Percentiles rank a stretch among this genome's conserved stretches.
phyloP scores from a whole-genome alignment of 139 green algal species.

The Mychonastes homosphaera region DNA sequence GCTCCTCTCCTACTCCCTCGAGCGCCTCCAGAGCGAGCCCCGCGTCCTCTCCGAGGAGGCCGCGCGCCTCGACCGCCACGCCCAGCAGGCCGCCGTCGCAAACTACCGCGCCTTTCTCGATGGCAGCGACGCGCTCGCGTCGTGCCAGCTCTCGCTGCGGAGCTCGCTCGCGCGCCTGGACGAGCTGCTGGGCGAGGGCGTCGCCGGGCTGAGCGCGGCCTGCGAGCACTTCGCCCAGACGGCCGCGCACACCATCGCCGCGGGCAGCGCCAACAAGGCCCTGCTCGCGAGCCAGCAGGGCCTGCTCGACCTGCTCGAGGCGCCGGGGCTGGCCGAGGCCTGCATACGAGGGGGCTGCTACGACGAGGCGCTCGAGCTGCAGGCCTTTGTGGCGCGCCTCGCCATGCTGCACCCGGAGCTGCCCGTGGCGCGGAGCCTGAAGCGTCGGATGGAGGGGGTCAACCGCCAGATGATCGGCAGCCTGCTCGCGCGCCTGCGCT shows the following conservation, averaged over 20 bases:
- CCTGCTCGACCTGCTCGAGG: slow-evolving; percentile 88
- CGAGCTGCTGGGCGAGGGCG: slow-evolving; percentile 10
- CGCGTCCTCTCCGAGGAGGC: slow-evolving; percentile 76
- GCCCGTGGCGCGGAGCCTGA: slow-evolving; percentile 57
- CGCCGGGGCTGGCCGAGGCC: slow-evolving; percentile 91
- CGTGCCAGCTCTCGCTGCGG: slow-evolving; percentile 30
- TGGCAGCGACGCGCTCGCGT: slow-evolving; percentile 28
- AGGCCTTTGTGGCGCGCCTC: slow-evolving; percentile 44
- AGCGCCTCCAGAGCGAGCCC: slow-evolving; percentile 82
- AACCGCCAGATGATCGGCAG: slow-evolving; percentile 58
- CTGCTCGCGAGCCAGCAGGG: slow-evolving; percentile 23
- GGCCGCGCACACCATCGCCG: not conserved
- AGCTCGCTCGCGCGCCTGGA: slow-evolving; percentile 29
- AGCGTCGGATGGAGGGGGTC: slow-evolving; percentile 35
- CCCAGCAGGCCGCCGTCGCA: slow-evolving; percentile 32
- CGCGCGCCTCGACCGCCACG: slow-evolving; percentile 53
- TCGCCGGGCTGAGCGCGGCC: too few species aligned
- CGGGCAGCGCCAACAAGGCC: not conserved
- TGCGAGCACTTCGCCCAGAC: not conserved
- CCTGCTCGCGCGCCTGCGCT: slow-evolving; percentile 69
- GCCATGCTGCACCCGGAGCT: slow-evolving; percentile 60
- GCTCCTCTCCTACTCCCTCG: slow-evolving; percentile 80
- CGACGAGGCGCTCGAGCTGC: slow-evolving; percentile 95
- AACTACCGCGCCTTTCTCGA: slow-evolving; percentile 41
- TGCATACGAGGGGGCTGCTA: slow-evolving; percentile 89